These are phyloP conservation scores for Apiospora phragmitis DNA, from an alignment of 2,329 filamentous ascomycete genomes.

Conservation along the genomic window DNA sequence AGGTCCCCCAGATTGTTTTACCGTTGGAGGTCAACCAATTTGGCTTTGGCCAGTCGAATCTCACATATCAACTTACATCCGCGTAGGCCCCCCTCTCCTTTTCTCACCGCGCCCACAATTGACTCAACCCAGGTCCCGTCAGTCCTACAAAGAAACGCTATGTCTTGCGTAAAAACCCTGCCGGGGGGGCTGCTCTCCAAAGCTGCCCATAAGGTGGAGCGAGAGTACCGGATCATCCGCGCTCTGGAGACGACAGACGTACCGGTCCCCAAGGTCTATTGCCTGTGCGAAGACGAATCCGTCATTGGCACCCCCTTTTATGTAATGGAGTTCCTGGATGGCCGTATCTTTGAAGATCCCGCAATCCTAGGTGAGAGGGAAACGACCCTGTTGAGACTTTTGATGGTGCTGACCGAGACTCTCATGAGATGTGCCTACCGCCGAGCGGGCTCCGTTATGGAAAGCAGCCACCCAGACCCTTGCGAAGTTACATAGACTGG, in stretches of 20 bases:
- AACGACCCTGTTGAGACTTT: neutral
- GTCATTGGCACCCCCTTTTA: conserved; percentile 93
- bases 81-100: neutral
- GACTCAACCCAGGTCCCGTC: neutral
- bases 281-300: conserved; percentile 78
- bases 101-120: conserved; percentile 44
- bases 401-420: neutral
- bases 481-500: conserved; percentile 79
- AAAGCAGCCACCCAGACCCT: conserved; percentile 79
- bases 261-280: conserved; percentile 80
- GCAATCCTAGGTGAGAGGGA: conserved; percentile 48
- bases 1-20: conserved; percentile 78
- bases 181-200: conserved; percentile 85
- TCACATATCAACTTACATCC: conserved; percentile 88
- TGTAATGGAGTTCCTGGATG: conserved; percentile 94
- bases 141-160: conserved; percentile 49
- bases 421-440: neutral
- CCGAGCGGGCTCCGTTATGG: conserved; percentile 79
- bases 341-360: conserved; percentile 89
- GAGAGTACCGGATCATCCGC: conserved; percentile 88
- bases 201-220: conserved; percentile 94
- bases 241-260: conserved; percentile 72
- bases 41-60: conserved; percentile 95
- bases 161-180: conserved; percentile 96
- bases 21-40: conserved; percentile 95